Conservation (phyloP, 2,329 filamentous ascomycete genomes). For the Colletotrichum viniferum region DNA sequence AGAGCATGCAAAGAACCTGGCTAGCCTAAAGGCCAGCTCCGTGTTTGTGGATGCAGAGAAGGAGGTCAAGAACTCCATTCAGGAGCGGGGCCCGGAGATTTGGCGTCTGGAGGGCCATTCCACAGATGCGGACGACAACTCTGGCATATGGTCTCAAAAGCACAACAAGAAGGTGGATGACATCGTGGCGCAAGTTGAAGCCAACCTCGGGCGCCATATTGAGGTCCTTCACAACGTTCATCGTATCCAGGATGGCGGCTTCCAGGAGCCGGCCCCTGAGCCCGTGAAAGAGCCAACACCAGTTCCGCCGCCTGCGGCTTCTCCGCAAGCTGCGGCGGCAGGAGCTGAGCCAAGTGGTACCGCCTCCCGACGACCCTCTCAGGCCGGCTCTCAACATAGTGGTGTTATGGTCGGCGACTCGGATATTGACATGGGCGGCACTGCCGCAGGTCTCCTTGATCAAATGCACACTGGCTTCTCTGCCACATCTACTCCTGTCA, state of each 20-base stretch:
- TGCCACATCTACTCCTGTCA: slow-evolving; percentile 63
- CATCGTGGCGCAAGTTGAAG: slow-evolving; percentile 77
- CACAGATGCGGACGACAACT: slow-evolving; percentile 48
- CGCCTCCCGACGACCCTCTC: slow-evolving; percentile 57
- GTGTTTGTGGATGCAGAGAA: slow-evolving; percentile 76
- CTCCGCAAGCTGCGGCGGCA: slow-evolving; percentile 20
- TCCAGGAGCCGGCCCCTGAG: slow-evolving; percentile 64
- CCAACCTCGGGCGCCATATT: slow-evolving; percentile 69
- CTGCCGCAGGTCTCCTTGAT: slow-evolving; percentile 68
- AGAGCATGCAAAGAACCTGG: slow-evolving; percentile 77
- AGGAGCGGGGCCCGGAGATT: slow-evolving; percentile 63
- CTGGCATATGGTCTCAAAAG: slow-evolving; percentile 39
- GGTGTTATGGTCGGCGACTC: slow-evolving; percentile 62
- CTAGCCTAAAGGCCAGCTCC: slow-evolving; percentile 73
- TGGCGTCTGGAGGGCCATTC: slow-evolving; percentile 67
- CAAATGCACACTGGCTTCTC: slow-evolving; percentile 70
- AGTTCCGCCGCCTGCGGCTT: slow-evolving; percentile 13
- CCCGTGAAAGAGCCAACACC: slow-evolving; percentile 35
- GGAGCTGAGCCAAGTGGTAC: slow-evolving; percentile 25
- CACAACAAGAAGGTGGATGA: slow-evolving; percentile 68
- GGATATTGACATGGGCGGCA: slow-evolving; percentile 69
- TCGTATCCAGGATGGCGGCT: slow-evolving; percentile 80
- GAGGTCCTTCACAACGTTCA: slow-evolving; percentile 67
- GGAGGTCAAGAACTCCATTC: slow-evolving; percentile 70
- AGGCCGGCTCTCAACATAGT: slow-evolving; percentile 60